Percentiles rank a stretch among this genome's conserved stretches.
These are phyloP conservation scores for Ophiocytium majus DNA, from an alignment of 352 stramenopile species.

Conservation along the genomic window DNA sequence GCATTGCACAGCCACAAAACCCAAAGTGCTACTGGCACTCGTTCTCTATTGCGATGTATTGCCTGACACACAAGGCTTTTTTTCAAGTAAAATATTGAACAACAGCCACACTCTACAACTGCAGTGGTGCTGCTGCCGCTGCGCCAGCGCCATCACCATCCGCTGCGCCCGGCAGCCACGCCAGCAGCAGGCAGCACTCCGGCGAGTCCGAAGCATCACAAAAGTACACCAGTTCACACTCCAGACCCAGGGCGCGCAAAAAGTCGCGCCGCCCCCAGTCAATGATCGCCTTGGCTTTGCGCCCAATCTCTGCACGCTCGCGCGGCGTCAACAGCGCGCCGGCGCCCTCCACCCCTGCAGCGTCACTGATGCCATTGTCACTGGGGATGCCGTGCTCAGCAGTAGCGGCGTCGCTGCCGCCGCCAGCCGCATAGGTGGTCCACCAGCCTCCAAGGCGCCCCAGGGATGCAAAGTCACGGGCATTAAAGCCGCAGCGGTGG, in stretches of 20 bases:
- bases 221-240: conserved; percentile 24
- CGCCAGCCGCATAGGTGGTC: background rate
- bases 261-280: background rate
- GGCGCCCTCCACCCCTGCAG: background rate
- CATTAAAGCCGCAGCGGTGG: background rate
- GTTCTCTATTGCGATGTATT: no score
- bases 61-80: no score
- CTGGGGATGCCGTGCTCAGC: background rate
- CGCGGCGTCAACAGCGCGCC: background rate
- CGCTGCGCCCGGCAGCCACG: background rate
- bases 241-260: background rate
- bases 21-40: no score
- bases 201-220: background rate
- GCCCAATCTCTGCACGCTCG: background rate
- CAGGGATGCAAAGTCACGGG: background rate
- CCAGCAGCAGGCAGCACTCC: conserved; percentile 19
- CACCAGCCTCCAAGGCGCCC: conserved; percentile 12
- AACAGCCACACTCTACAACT: background rate
- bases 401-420: background rate
- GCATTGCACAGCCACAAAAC: no score
- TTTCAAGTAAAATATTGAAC: no score
- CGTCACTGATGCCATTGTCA: background rate
- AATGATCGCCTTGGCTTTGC: conserved; percentile 18
- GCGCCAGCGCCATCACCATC: no score
- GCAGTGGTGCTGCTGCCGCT: background rate